These are phyloP conservation scores for Cicer pinnatifidum DNA, from an alignment of 306 rosid species.

Conservation along the genomic window DNA sequence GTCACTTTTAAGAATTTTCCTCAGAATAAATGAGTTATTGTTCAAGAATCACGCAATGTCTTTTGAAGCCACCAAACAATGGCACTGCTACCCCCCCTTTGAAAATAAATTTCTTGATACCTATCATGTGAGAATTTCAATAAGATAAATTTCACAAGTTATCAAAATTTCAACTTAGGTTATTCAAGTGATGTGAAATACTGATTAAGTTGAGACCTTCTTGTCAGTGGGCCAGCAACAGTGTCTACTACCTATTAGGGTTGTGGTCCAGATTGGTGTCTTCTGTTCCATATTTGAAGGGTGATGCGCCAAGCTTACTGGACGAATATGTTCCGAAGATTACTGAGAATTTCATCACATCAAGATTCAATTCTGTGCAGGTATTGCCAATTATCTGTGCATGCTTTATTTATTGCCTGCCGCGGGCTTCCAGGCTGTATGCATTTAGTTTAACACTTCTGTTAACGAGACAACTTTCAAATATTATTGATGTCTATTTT, in stretches of 20 bases:
- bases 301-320: conserved; percentile 96
- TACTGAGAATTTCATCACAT: conserved; percentile 92
- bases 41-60: background rate
- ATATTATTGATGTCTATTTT: conserved; percentile 42
- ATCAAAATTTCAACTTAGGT: conserved; percentile 25
- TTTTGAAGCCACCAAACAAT: conserved; percentile 1
- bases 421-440: conserved; percentile 30
- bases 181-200: conserved; percentile 40
- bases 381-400: conserved; percentile 52
- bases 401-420: conserved; percentile 39
- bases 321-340: conserved; percentile 99
- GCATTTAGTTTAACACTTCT: conserved; percentile 6
- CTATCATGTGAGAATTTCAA: conserved; percentile 27
- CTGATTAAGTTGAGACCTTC: conserved; percentile 50
- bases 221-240: conserved; percentile 99
- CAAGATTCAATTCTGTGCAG: conserved; percentile 96
- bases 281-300: conserved; percentile 98
- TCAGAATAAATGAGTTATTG: conserved; percentile 21
- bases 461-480: conserved; percentile 31
- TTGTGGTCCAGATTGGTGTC: conserved; percentile 98
- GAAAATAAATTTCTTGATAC: conserved; percentile 28
- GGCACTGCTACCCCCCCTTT: conserved; percentile 19
- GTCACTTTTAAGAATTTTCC: conserved; percentile 37
- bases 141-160: conserved; percentile 29
- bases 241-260: conserved; percentile 95